Evolutionary conservation across 2,329 filamentous ascomycete genomes (phyloP), one percentile per base, ranked within the genome.

Genomic region (Diatrype stigma): DNA sequence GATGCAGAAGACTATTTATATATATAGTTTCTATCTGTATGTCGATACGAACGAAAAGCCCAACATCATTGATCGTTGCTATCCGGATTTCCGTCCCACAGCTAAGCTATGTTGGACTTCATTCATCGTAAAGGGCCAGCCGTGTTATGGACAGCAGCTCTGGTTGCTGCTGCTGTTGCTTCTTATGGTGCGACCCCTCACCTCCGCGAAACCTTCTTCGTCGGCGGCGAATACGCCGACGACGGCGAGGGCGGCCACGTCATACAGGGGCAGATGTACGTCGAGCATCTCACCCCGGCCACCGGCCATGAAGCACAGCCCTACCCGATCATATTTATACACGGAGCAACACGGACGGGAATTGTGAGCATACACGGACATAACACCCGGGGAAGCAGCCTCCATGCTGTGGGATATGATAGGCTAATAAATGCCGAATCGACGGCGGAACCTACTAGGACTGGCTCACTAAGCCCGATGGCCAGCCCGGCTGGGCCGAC

Each of bases 251-350:
- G 66, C 2, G 63, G 57, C 4, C 64, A 70, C 52, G 58, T 65
- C 40, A 58, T 65, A 21, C 62, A 62, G 26, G 60, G 57, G 12
- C 78, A 81, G 65, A 78, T 81, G 69, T 81, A 81, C 56, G 75
- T 80, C 26, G 79, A 81, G 65, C 69, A 68, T 50, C 66, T 80
- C 16, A 56, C 58, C 6, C 74, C 76, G 14, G 52, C 59, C 6
- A 22, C 59, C 6, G 21, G 45, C 10, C 62, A 60, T 32, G 58
- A 51, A 30, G 56, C 46, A 37, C 61, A 60, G 44, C 40, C 53
- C 3, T 58, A 51, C 32, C 73, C 74, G 1, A 61, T 77, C 32
- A 59, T 77, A 23, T 64, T 76, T 48, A 70, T 77, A 45, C 71
- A 75, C 38, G 75, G 74, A 19, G 63, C 67, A 46, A 71, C 63